Evolutionary conservation across 331 rosid genomes (phyloP), one percentile per base, ranked within the genome.

Genomic region (Quercus lobata): DNA sequence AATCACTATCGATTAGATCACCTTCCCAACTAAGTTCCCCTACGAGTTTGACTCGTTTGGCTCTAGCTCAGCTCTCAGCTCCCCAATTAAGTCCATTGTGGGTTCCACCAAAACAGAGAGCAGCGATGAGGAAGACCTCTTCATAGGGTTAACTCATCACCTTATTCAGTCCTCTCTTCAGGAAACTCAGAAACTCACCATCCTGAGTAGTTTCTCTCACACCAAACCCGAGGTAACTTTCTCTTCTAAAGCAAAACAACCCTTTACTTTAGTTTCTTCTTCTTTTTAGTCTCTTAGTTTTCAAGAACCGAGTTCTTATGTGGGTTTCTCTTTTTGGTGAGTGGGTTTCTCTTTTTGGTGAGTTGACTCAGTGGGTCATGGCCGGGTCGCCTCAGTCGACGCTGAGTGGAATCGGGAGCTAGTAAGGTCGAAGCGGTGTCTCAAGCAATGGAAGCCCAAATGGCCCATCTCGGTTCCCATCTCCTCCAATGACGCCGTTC

Each of bases 371-470:
- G 79, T 74, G 82, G 79, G 91, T 32, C 5, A 3, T 78, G 21
- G 82, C 92, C 17, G 86, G 88, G 14, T 94, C 97, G 2, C 97
- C 97, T 4, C 92, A 92, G 90, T 94, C 97, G 4, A 92, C 84
- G 11, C 79, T 91, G 52, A 80, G 86, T 41, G 97, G 98, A 77
- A 75, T 92, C 68, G 94, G 94, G 1, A 77, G 90, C 89, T 89
- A 93, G 91, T 88, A 96, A 0, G 81, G 83, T 30, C 75, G 87
- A 2, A 87, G 92, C 7, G 60, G 49, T 37, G 60, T 78, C 5
- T 88, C 90, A 1, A 85, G 88, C 22, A 91, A 92, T 15, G 94
- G 92, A 27, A 93, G 92, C 76, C 97, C 98, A 1, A 89, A 73
- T 37, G 90, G 89, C 0, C 84, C 84, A 5, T 88, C 97, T 0